A percentile compares a stretch with the other conserved stretches of the same genome.
phyloP scores from a whole-genome alignment of 345 rosid genomes.

The Kandelia obovata region DNA sequence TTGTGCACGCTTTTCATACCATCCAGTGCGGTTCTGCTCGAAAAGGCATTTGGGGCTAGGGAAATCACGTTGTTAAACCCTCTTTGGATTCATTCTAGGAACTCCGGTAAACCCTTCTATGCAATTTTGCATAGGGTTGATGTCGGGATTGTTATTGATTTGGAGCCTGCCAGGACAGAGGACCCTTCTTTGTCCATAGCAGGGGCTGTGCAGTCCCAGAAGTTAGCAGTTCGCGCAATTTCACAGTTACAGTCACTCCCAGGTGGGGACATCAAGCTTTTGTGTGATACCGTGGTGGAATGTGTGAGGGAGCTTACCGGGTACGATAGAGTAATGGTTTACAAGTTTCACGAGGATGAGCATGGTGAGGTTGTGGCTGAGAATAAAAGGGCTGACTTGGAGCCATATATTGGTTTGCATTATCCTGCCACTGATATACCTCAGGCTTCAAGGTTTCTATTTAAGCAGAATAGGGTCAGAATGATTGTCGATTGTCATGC shows the following conservation, averaged over 20 bases:
- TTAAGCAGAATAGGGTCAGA: conserved; percentile 92
- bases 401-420: conserved; percentile 88
- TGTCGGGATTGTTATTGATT: conserved; percentile 93
- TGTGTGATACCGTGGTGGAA: conserved; percentile 89
- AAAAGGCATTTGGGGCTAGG: conserved; percentile 77
- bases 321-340: conserved; percentile 95
- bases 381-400: conserved; percentile 70
- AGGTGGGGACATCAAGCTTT: conserved; percentile 79
- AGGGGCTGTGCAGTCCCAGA: conserved; percentile 98
- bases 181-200: conserved; percentile 96
- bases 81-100: conserved; percentile 81
- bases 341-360: conserved; percentile 96
- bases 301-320: conserved; percentile 88
- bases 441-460: conserved; percentile 91
- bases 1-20: conserved; percentile 63
- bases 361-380: conserved; percentile 99
- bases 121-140: conserved; percentile 90
- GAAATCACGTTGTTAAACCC: conserved; percentile 92
- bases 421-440: conserved; percentile 98
- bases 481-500: conserved; percentile 94
- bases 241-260: conserved; percentile 87
- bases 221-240: conserved; percentile 87
- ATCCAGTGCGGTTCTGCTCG: conserved; percentile 57
- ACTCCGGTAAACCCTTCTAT: conserved; percentile 78
- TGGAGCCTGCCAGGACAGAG: conserved; percentile 91